These are phyloP conservation scores for Citrus reticulata DNA, from an alignment of 345 rosid species.

Conservation along the genomic window DNA sequence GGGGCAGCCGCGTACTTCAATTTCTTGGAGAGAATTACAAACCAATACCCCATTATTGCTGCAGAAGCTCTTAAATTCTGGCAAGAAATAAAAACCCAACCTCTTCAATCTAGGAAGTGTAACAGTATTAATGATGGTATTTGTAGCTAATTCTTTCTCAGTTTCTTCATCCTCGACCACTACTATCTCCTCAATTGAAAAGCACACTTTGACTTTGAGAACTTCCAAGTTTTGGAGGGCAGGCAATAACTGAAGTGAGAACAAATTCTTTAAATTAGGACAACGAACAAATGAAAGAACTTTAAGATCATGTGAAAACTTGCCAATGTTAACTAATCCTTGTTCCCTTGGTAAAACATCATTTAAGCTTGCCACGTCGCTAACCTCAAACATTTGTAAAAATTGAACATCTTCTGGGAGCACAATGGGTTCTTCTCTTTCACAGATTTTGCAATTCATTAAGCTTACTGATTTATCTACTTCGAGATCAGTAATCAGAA, in stretches of 20 bases:
- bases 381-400: fast-evolving
- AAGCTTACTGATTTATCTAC: too few species aligned
- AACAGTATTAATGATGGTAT: too few species aligned
- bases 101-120: neutral
- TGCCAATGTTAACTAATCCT: neutral
- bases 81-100: neutral
- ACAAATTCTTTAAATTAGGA: too few species aligned
- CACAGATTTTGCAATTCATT: neutral
- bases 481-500: too few species aligned
- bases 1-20: fast-evolving
- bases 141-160: too few species aligned
- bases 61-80: neutral
- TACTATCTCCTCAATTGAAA: too few species aligned
- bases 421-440: neutral
- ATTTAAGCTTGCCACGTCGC: neutral
- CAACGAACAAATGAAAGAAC: too few species aligned
- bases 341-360: neutral
- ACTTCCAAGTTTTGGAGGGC: too few species aligned
- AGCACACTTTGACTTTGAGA: fast-evolving
- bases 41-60: neutral
- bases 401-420: neutral
- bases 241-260: too few species aligned
- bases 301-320: too few species aligned
- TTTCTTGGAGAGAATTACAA: slow-evolving; percentile 1
- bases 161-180: too few species aligned